Evolutionary conservation across 257 asterid genomes (phyloP).

Genomic region (Gynochthodes officinalis): DNA sequence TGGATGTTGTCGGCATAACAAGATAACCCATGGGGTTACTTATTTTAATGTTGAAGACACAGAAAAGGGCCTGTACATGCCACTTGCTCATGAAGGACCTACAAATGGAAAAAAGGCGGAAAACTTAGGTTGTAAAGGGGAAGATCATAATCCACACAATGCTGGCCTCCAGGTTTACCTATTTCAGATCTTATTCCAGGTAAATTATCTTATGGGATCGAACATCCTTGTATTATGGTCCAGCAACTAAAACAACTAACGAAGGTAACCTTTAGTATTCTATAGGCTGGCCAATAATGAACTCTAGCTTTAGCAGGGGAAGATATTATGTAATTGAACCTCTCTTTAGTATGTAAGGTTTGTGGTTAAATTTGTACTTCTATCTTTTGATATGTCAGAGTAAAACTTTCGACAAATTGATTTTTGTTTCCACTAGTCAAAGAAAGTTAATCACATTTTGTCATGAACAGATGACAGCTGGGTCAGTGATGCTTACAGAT

Average conservation of each 20-base stretch:
- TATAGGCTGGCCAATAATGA: background rate
- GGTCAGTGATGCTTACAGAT: constrained; percentile 86
- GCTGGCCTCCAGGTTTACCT: constrained; percentile 40
- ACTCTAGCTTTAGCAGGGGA: background rate
- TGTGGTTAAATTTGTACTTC: background rate
- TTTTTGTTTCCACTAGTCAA: constrained; percentile 13
- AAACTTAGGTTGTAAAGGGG: constrained; percentile 25
- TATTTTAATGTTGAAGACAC: constrained; percentile 33
- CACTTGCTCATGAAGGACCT: constrained; percentile 39
- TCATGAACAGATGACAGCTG: constrained; percentile 74
- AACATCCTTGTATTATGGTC: background rate
- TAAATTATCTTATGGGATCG: constrained; percentile 7
- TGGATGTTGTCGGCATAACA: constrained; percentile 49
- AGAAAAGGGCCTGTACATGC: constrained; percentile 55
- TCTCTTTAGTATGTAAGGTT: background rate
- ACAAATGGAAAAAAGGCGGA: constrained; percentile 31
- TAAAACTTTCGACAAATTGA: background rate
- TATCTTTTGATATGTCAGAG: background rate
- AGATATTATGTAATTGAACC: background rate
- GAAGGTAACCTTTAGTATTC: background rate
- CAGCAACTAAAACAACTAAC: background rate
- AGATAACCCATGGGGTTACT: constrained; percentile 20
- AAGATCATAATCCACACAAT: constrained; percentile 20
- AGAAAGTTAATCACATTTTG: constrained; percentile 17
- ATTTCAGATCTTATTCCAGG: constrained; percentile 82